Evolutionary conservation across 2,329 filamentous ascomycete genomes (phyloP).

Genomic region (Colletotrichum sp.): DNA sequence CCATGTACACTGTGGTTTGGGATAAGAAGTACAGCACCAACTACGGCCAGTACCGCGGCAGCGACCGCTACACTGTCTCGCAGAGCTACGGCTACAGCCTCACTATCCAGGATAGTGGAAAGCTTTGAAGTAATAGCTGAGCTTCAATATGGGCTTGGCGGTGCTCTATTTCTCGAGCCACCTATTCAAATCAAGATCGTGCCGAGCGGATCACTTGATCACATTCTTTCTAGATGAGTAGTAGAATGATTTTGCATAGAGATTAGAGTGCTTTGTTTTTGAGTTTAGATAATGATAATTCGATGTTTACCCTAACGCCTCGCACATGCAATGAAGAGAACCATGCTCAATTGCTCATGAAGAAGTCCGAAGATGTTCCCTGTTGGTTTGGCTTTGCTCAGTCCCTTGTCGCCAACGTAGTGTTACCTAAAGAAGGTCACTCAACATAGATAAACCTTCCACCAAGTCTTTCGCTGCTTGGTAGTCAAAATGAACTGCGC

Average conservation of each 20-base stretch:
- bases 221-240: not conserved
- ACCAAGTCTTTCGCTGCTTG: not conserved
- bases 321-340: too few species aligned
- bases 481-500: not conserved
- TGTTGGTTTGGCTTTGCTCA: not conserved
- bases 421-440: too few species aligned
- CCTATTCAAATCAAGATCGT: not conserved
- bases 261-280: not conserved
- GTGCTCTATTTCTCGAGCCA: not conserved
- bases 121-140: not conserved
- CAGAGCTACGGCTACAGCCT: slow-evolving; percentile 2
- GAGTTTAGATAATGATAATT: not conserved
- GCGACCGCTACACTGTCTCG: slow-evolving; percentile 3
- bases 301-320: too few species aligned
- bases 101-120: not conserved
- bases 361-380: not conserved
- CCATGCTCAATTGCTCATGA: not conserved
- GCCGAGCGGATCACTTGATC: not conserved
- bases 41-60: slow-evolving; percentile 7
- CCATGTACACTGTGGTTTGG: slow-evolving; percentile 6
- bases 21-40: slow-evolving; percentile 14
- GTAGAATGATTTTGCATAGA: not conserved
- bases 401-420: not conserved
- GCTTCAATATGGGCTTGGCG: not conserved
- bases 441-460: not conserved